These are phyloP conservation scores for Ophiostoma tasmaniense DNA, from an alignment of 2,329 filamentous ascomycete species.

Conservation along the genomic window DNA sequence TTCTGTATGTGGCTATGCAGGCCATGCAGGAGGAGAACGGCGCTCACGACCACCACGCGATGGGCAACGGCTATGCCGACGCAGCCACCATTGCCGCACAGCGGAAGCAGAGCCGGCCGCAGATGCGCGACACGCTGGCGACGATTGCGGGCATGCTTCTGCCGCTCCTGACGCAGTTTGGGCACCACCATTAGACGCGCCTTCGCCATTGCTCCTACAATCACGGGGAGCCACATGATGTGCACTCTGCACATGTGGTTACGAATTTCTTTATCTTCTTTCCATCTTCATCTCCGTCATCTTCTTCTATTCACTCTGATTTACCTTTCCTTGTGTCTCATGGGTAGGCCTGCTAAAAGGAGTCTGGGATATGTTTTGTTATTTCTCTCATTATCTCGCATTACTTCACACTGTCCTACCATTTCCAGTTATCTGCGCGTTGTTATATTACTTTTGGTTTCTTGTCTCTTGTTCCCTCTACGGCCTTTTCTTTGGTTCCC, in stretches of 20 bases:
- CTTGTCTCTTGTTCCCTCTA: not conserved
- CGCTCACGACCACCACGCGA: slow-evolving; percentile 40
- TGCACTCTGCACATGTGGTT: not conserved
- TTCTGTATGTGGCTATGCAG: slow-evolving; percentile 98
- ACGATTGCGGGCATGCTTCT: slow-evolving; percentile 70
- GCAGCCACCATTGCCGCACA: slow-evolving; percentile 33
- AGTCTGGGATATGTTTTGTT: not conserved
- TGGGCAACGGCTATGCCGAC: slow-evolving; percentile 47
- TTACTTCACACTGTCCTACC: not conserved
- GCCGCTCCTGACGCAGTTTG: slow-evolving; percentile 68
- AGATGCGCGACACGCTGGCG: slow-evolving; percentile 60
- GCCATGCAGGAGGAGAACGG: slow-evolving; percentile 76
- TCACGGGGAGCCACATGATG: not conserved
- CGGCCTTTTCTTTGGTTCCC: not conserved
- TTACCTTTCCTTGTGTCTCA: slow-evolving; percentile 6
- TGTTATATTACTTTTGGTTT: not conserved
- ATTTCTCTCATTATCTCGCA: not conserved
- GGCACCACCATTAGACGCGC: slow-evolving; percentile 54
- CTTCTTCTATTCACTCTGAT: not conserved
- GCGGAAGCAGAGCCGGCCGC: slow-evolving; percentile 46
- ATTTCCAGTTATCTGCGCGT: not conserved
- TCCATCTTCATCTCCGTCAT: not conserved
- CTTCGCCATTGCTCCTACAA: not conserved
- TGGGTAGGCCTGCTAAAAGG: not conserved
- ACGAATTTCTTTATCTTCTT: not conserved